A percentile compares a stretch with the other conserved stretches of the same genome.
These are phyloP conservation scores for Jamesozyma hellenica DNA, from an alignment of 805 yeast genomes.

Conservation along the genomic window DNA sequence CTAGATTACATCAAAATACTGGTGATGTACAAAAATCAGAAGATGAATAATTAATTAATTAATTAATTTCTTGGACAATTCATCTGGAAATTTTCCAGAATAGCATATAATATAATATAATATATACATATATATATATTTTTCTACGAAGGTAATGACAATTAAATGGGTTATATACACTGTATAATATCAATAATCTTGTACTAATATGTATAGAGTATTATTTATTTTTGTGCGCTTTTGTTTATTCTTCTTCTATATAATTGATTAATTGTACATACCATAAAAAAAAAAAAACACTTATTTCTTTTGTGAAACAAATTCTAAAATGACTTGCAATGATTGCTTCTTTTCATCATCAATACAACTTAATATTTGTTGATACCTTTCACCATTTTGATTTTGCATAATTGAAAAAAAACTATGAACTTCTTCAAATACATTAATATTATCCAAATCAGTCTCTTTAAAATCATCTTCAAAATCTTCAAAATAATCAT, in stretches of 20 bases:
- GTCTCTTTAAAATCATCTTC: conserved; percentile 76
- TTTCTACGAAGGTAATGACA: too few relatives aligned
- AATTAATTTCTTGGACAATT: too few relatives aligned
- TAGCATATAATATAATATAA: too few relatives aligned
- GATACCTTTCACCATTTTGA: conserved; percentile 38
- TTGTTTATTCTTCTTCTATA: too few relatives aligned
- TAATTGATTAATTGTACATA: too few relatives aligned
- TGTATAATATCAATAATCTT: too few relatives aligned
- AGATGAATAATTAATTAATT: neutral
- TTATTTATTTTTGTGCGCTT: too few relatives aligned
- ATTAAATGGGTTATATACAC: too few relatives aligned
- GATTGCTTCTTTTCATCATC: conserved; percentile 25
- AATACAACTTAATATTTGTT: conserved; percentile 22
- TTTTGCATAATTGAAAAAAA: conserved; percentile 41
- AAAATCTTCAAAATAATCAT: conserved; percentile 46
- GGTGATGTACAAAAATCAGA: neutral
- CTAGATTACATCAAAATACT: conserved; percentile 39
- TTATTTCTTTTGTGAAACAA: conserved; percentile 17
- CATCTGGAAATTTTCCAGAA: too few relatives aligned
- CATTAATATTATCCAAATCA: conserved; percentile 67
- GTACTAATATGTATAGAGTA: too few relatives aligned
- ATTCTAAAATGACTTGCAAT: conserved; percentile 25
- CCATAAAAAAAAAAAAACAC: too few relatives aligned
- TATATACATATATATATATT: too few relatives aligned
- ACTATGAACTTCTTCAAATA: conserved; percentile 54